Percentiles rank a stretch among this genome's conserved stretches.
These are phyloP conservation scores for Ricinus communis DNA, from an alignment of 345 rosid genomes.

Conservation along the genomic window DNA sequence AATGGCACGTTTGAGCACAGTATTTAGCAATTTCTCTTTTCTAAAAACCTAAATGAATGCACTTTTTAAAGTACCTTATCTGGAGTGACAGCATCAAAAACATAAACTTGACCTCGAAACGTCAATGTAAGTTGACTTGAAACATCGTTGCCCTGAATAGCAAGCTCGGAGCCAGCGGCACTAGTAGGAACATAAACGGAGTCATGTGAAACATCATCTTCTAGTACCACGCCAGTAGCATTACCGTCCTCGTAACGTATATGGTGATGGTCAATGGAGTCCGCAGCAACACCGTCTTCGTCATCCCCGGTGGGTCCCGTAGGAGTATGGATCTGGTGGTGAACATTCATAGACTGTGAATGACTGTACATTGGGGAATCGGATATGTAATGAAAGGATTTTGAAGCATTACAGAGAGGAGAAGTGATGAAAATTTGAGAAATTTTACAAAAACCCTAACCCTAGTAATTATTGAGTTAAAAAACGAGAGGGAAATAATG, in stretches of 20 bases:
- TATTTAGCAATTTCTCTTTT: not conserved
- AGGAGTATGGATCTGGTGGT: conserved; percentile 37
- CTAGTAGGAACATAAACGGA: conserved; percentile 43
- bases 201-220: conserved; percentile 54
- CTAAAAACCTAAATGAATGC: not conserved
- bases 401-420: conserved; percentile 36
- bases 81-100: conserved; percentile 74
- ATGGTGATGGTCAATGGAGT: conserved; percentile 43
- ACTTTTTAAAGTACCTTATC: conserved; percentile 53
- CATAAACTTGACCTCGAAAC: conserved; percentile 89
- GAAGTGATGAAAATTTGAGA: not conserved
- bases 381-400: not conserved
- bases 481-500: not conserved
- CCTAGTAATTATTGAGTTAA: conserved; percentile 19
- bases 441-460: conserved; percentile 28
- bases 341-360: conserved; percentile 53
- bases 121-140: conserved; percentile 74
- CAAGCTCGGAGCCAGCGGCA: conserved; percentile 38
- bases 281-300: conserved; percentile 39
- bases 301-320: conserved; percentile 31
- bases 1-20: not conserved
- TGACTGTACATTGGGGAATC: conserved; percentile 56
- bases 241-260: conserved; percentile 42
- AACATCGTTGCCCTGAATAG: conserved; percentile 36
- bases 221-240: conserved; percentile 43